phyloP scores from a whole-genome alignment of 2,329 filamentous ascomycete genomes.

The Neofusicoccum sp. region DNA sequence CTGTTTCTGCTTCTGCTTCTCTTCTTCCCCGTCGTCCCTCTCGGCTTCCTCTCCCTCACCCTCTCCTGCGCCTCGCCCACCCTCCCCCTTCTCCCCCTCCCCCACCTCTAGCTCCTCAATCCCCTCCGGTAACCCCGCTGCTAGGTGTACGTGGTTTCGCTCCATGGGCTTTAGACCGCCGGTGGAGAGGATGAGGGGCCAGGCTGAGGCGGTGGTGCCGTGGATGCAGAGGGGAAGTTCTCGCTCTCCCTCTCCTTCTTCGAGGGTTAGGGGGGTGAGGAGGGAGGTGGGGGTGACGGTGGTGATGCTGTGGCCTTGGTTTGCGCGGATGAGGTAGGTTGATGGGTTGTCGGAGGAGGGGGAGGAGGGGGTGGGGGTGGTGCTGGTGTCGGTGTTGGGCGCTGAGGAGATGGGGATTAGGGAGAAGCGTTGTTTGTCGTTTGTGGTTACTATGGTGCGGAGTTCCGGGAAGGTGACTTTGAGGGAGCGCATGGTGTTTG shows the following conservation, averaged over 20 bases:
- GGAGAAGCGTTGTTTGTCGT: constrained; percentile 90
- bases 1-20: constrained; percentile 7
- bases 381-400: constrained; percentile 8
- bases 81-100: too few relatives aligned
- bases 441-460: constrained; percentile 66
- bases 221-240: constrained; percentile 77
- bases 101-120: constrained; percentile 39
- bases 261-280: constrained; percentile 63
- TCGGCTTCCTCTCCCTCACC: constrained; percentile 18
- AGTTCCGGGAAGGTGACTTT: constrained; percentile 78
- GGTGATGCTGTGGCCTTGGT: constrained; percentile 89
- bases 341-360: constrained; percentile 52
- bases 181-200: constrained; percentile 70
- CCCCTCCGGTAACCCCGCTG: constrained; percentile 65
- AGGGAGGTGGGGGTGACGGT: constrained; percentile 67
- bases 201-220: constrained; percentile 84
- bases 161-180: constrained; percentile 82
- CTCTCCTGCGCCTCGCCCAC: not conserved
- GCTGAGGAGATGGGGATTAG: constrained; percentile 60
- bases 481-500: constrained; percentile 65
- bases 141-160: constrained; percentile 89
- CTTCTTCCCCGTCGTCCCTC: not conserved
- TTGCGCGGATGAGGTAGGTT: constrained; percentile 87
- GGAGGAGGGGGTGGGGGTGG: constrained; percentile 13
- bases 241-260: constrained; percentile 34